Evolutionary conservation across 1,284 basidiomycete genomes (phyloP).

Genomic region (Porodaedalea pini): DNA sequence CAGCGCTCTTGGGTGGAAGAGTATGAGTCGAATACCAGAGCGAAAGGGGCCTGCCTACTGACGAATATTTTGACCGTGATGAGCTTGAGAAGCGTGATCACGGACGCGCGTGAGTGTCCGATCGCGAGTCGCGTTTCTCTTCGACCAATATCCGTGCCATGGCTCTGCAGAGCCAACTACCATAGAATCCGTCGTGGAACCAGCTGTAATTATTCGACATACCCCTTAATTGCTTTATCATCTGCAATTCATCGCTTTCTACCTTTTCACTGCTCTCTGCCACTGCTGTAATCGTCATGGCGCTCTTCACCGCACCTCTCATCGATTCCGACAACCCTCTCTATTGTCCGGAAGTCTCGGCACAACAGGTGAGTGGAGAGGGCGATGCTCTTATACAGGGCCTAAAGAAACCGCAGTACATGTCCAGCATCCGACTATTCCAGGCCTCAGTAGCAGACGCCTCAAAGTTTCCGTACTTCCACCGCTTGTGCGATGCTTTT

Average conservation of each 20-base stretch:
- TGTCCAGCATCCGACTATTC: constrained; percentile 16
- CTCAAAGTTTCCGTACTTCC: constrained; percentile 16
- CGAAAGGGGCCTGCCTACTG: neutral
- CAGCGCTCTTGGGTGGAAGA: too few species aligned
- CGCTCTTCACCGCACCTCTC: constrained; percentile 5
- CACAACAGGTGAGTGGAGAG: constrained; percentile 5
- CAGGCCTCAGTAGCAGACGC: constrained; percentile 13
- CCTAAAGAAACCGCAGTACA: neutral
- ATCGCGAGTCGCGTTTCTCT: neutral
- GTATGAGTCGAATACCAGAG: too few species aligned
- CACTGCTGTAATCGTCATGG: constrained; percentile 1
- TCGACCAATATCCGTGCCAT: too few species aligned
- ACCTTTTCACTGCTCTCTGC: neutral
- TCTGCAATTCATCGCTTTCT: neutral
- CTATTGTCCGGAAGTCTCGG: constrained; percentile 17
- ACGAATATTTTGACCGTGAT: neutral
- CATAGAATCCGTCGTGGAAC: too few species aligned
- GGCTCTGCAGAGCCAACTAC: too few species aligned
- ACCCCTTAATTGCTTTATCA: neutral
- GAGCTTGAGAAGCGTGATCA: neutral
- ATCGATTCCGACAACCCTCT: constrained; percentile 18
- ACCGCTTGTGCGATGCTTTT: constrained; percentile 15
- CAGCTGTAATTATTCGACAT: neutral
- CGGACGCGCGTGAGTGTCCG: neutral
- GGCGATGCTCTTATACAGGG: neutral